Percentiles rank a stretch among this genome's conserved stretches.
These are phyloP conservation scores for Penium margaritaceum DNA, from an alignment of 139 green algal species.

Conservation along the genomic window DNA sequence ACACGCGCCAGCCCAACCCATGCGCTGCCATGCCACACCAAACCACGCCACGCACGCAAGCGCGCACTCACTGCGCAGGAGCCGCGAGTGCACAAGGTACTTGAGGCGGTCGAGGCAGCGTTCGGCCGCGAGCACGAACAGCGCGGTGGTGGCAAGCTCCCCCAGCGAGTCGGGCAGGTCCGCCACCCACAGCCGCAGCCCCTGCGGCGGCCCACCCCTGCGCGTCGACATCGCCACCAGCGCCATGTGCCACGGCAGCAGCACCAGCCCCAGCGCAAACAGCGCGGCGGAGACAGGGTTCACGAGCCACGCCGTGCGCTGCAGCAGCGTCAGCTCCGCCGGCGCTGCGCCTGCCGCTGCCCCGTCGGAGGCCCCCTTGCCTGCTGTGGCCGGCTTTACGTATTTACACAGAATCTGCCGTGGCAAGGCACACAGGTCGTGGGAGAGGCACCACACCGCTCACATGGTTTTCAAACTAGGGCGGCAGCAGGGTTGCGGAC, in stretches of 20 bases:
- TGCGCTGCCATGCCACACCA: not conserved
- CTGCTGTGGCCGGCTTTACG: too few species aligned
- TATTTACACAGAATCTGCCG: too few species aligned
- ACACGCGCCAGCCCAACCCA: not conserved
- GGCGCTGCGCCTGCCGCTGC: too few species aligned
- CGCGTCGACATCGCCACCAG: not conserved
- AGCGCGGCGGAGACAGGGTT: too few species aligned
- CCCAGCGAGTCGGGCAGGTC: conserved; percentile 26
- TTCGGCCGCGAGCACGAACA: conserved; percentile 24
- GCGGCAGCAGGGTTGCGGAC: too few species aligned
- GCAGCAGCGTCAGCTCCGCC: too few species aligned
- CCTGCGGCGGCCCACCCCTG: conserved; percentile 3
- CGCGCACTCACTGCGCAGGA: conserved; percentile 25
- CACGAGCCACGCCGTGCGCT: too few species aligned
- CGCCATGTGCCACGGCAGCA: not conserved
- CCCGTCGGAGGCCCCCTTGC: too few species aligned
- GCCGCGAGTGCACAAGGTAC: not conserved
- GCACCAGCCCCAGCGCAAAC: not conserved
- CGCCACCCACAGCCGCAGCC: not conserved
- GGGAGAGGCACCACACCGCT: too few species aligned
- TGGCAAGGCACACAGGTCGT: too few species aligned
- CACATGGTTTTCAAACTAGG: too few species aligned
- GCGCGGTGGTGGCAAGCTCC: conserved; percentile 19
- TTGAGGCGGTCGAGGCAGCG: not conserved
- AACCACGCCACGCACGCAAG: not conserved